A percentile compares a stretch with the other conserved stretches of the same genome.
phyloP scores from a whole-genome alignment of 1,284 basidiomycete genomes.

The Sanghuangporus weigelae region DNA sequence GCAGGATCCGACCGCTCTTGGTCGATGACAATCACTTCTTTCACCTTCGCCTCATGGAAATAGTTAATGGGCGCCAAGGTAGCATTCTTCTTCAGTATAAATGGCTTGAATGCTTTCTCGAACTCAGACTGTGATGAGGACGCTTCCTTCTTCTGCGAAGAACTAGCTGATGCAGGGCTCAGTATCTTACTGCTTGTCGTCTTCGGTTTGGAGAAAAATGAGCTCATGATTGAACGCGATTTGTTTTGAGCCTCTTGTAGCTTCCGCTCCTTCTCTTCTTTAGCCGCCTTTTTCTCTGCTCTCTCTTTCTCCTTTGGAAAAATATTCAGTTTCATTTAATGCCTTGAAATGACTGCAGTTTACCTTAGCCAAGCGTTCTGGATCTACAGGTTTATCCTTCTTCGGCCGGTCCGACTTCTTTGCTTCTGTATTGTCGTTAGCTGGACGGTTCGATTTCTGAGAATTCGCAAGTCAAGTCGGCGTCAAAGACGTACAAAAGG shows the following conservation, averaged over 20 bases:
- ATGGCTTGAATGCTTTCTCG: constrained; percentile 69
- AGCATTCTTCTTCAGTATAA: constrained; percentile 67
- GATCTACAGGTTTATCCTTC: constrained; percentile 49
- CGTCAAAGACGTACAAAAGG: not conserved
- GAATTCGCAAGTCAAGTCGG: not conserved
- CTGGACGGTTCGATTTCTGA: not conserved
- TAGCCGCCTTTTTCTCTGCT: constrained; percentile 59
- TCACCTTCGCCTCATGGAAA: constrained; percentile 42
- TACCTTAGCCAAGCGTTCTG: constrained; percentile 61
- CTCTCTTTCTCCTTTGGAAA: constrained; percentile 55
- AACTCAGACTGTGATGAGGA: constrained; percentile 56
- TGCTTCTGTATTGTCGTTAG: constrained; percentile 15
- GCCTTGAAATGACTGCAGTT: not conserved
- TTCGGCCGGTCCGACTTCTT: constrained; percentile 37
- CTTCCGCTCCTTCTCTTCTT: constrained; percentile 62
- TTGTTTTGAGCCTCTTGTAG: constrained; percentile 62
- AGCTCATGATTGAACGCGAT: constrained; percentile 69
- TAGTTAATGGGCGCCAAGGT: constrained; percentile 67
- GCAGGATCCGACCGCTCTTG: constrained; percentile 32
- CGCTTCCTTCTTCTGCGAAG: constrained; percentile 32
- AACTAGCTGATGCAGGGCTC: constrained; percentile 25
- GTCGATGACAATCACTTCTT: constrained; percentile 52
- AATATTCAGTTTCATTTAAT: constrained; percentile 2
- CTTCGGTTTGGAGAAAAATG: constrained; percentile 65
- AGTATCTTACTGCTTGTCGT: constrained; percentile 18